Percentiles rank a stretch among this genome's conserved stretches.
These are phyloP conservation scores for Cutaneotrichosporon daszewskae DNA, from an alignment of 1,284 basidiomycete genomes.

Conservation along the genomic window DNA sequence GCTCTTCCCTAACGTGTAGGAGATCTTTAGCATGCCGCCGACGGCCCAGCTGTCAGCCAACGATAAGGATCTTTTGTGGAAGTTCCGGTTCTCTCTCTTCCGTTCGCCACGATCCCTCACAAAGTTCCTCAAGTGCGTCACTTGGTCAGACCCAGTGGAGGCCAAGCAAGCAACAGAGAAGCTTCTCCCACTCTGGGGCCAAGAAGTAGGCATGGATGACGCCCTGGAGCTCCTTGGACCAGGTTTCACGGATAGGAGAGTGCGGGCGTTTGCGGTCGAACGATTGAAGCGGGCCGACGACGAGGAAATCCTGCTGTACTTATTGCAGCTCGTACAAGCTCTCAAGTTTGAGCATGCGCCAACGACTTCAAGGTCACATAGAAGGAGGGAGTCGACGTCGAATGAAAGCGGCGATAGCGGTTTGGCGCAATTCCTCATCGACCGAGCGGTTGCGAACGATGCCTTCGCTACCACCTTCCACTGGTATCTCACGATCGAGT, in stretches of 20 bases:
- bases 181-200: conserved; percentile 84
- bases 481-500: conserved; percentile 98
- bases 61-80: conserved; percentile 97
- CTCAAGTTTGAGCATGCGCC: conserved; percentile 72
- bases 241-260: conserved; percentile 80
- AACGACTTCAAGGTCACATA: conserved; percentile 52
- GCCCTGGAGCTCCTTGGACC: conserved; percentile 92
- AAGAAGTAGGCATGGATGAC: conserved; percentile 92
- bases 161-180: conserved; percentile 97
- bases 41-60: conserved; percentile 79
- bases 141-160: conserved; percentile 92
- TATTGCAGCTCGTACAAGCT: conserved; percentile 94
- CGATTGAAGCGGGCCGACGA: conserved; percentile 88
- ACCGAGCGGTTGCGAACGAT: conserved; percentile 72
- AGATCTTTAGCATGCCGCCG: conserved; percentile 82
- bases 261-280: conserved; percentile 88
- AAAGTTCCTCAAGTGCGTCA: conserved; percentile 96
- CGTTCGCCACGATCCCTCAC: conserved; percentile 68
- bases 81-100: conserved; percentile 95
- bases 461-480: conserved; percentile 86
- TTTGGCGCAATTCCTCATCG: conserved; percentile 83
- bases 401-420: conserved; percentile 67
- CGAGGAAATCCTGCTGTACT: conserved; percentile 90
- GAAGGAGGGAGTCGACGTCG: conserved; percentile 32
- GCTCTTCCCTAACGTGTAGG: conserved; percentile 50